Base-by-base conservation (phyloP, 306 rosid genomes). In the Rosa lucieae region DNA sequence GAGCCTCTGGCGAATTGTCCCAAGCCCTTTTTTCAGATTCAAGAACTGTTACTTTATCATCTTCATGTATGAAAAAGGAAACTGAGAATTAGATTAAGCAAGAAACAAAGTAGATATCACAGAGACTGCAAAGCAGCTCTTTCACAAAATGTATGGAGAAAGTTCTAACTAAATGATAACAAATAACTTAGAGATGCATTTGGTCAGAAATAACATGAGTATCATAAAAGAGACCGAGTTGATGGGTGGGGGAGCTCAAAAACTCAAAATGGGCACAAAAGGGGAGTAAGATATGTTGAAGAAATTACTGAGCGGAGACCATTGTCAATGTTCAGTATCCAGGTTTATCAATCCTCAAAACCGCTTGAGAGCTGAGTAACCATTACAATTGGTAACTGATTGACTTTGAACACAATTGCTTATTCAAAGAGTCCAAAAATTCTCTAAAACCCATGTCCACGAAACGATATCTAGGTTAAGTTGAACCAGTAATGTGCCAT, bases 31-130 rank as follows among this genome's bases (percentile, higher is more conserved):
- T 94, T 83, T 90, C 98, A 5, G 97, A 85, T 84, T 94, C 97
- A 80, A 94, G 74, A 81, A 88, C 90, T 23, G 97, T 90, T 84
- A 94, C 98, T 82, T 94, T 90, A 79, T 90, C 98, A 86, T 94
- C 98, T 92, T 83, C 73, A 85, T 17, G 43, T n/a, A 76, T 58
- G 44, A 59, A 70, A 72, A 32, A 32, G 75, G 46, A 55, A 47
- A 13, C 13, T 20, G 21, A 48, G 39, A 67, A 73, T 46, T 46
- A 55, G 56, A 21, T 51, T 17, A 23, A 37, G 74, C 73, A 84
- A 51, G 15, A 75, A 68, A 2, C 65, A 55, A n/a, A 18, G 23
- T 3, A 56, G 20, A 67, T 35, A 42, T 23, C 69, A 47, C 12
- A 75, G 52, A 72, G 13, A 3, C 58, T 2, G 23, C 46, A 44